These are phyloP conservation scores for Waitea zeae DNA, from an alignment of 1,284 basidiomycete genomes.

Conservation along the genomic window DNA sequence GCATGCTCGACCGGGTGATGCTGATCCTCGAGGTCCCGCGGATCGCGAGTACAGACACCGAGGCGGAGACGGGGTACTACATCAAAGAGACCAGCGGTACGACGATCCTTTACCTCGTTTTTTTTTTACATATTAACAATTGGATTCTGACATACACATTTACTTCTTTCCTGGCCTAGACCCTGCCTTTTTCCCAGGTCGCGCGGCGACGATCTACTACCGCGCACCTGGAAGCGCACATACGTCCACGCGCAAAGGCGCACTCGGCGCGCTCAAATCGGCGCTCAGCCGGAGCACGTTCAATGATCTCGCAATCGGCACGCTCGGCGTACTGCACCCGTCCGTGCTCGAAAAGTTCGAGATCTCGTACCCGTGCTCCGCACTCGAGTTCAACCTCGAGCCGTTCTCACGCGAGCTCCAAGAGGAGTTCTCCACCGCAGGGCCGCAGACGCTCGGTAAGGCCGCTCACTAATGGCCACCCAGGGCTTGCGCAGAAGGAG, in stretches of 20 bases:
- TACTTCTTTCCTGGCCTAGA: no score
- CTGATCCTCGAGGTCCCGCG: constrained; percentile 82
- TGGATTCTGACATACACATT: no score
- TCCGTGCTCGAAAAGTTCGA: constrained; percentile 85
- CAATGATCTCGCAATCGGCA: constrained; percentile 60
- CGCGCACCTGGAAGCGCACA: constrained; percentile 29
- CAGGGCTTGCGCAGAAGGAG: no score
- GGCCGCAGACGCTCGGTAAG: constrained; percentile 4
- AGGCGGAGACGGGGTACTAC: constrained; percentile 72
- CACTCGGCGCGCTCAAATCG: constrained; percentile 18
- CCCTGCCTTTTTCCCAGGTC: constrained; percentile 86
- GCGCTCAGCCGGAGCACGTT: constrained; percentile 8
- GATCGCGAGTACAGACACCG: constrained; percentile 39
- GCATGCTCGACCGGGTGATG: constrained; percentile 89
- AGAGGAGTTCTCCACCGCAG: constrained; percentile 17
- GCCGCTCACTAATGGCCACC: background rate
- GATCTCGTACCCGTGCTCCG: constrained; percentile 89
- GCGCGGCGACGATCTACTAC: constrained; percentile 83
- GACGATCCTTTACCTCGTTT: constrained; percentile 1
- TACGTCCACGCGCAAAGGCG: constrained; percentile 18
- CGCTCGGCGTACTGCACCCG: constrained; percentile 81
- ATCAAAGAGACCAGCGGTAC: constrained; percentile 72
- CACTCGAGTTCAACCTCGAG: constrained; percentile 87
- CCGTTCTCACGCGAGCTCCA: constrained; percentile 70
- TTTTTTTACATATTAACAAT: constrained; percentile 3